A percentile compares a stretch with the other conserved stretches of the same genome.
Conservation (phyloP, 257 asterid species). For the Gentiana straminea region DNA sequence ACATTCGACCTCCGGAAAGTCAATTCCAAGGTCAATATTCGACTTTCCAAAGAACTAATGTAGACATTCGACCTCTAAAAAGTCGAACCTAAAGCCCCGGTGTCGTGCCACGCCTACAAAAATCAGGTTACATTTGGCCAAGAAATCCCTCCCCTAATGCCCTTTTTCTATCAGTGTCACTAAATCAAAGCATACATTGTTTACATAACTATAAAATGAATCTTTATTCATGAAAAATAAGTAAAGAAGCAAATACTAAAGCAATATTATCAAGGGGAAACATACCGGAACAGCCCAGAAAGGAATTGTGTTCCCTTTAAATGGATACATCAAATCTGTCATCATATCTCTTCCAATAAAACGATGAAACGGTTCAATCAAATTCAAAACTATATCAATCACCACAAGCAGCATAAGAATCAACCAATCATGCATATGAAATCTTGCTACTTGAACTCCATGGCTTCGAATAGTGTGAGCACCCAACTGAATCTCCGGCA, state of each 20-base stretch:
- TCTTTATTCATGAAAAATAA: too few relatives aligned
- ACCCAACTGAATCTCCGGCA: slow-evolving; percentile 94
- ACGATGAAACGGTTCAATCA: slow-evolving; percentile 91
- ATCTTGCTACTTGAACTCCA: slow-evolving; percentile 69
- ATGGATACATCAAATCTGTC: slow-evolving; percentile 82
- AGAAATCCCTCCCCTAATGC: not conserved
- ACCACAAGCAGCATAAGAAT: slow-evolving; percentile 75
- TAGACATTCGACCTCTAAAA: too few relatives aligned
- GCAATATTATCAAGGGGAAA: not conserved
- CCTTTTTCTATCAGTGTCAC: too few relatives aligned
- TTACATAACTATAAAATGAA: too few relatives aligned
- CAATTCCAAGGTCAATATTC: too few relatives aligned
- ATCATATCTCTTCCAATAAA: slow-evolving; percentile 87
- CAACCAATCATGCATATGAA: slow-evolving; percentile 94
- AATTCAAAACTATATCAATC: slow-evolving; percentile 55
- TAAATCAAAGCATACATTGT: too few relatives aligned
- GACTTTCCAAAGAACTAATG: too few relatives aligned
- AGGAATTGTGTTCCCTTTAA: slow-evolving; percentile 75
- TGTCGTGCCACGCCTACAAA: too few relatives aligned
- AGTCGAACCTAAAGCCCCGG: too few relatives aligned
- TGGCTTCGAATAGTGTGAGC: slow-evolving; percentile 77
- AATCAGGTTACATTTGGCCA: not conserved
- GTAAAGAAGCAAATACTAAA: not conserved
- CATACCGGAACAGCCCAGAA: slow-evolving; percentile 92
- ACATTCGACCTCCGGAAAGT: too few relatives aligned